Base-by-base conservation (phyloP, 2,329 filamentous ascomycete species). In the Fusarium camptoceras region DNA sequence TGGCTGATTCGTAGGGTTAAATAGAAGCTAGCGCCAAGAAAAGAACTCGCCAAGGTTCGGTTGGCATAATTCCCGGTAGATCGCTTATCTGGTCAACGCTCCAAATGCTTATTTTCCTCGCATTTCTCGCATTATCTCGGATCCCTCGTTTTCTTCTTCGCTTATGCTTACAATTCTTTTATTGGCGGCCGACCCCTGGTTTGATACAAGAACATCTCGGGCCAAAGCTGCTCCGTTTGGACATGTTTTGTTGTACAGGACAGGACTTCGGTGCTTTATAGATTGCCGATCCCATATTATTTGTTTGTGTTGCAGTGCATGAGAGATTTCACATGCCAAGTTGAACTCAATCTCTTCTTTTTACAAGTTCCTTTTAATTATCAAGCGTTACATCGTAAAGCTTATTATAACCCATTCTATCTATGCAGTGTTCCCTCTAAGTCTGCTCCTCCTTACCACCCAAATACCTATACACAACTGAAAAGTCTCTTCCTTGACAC, bases 381-480 rank as follows among this genome's bases (percentile, higher is more conserved):
- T 30, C 5, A 30, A 30, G 28, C 14, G 34, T 37, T 12, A 37
- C 34, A 37, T 37, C 34, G 34, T 37, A 37, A 37, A 37, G 34
- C 34, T 58, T 34, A 24, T 20, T 42, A 25, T 44, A 43, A 46
- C 14, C 55, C 55, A 15, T 57, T n/a, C 30, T 20, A 28, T 31
- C 18, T 37, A 18, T 10, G 18, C 34, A 37, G 18, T 12, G 4
- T 37, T 37, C 10, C 3, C 10, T 7, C 28, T 53, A 53, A 22
- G 10, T 50, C 54, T 74, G 61, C 51, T 71, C 59, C 59, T 88
- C 85, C 73, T 86, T 83, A 3, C 87, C 86, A 1, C 85, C 87
- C 43, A 94, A 75, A 81, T 91, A 93, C 73, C 90, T 85, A 78
- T 94, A 96, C 11, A 96, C 89, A 10, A 95, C 91, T 1, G 91